Base-by-base conservation (phyloP, 2,329 filamentous ascomycete species). In the Juglanconis oblonga region DNA sequence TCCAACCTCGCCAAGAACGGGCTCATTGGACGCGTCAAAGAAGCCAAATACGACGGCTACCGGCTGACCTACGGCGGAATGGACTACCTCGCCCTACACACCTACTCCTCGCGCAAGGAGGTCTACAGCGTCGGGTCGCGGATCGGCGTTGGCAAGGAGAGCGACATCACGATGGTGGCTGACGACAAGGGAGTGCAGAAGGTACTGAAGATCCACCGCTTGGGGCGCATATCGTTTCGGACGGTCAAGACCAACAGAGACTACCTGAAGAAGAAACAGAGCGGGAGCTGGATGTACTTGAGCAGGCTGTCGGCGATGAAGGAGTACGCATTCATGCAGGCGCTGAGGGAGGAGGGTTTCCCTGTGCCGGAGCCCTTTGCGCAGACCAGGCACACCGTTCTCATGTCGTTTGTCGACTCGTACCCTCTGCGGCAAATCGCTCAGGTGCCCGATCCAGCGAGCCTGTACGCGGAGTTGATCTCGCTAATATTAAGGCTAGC, bases 251-350 rank as follows among this genome's bases (percentile, higher is more conserved):
- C 90, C 33, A 98, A 98, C 77, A 86, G 95, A 66, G 95, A 99
- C 76, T 99, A 99, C 75, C 86, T 98, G 58, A 88, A 90, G 67
- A 84, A 88, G 61, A 83, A 76, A 17, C 72, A 82, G 60, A 88
- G 88, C 14, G 92, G 87, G 5, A 95, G 91, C 47, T 99, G 95
- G 95, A 97, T 98, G 93, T 97, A 99, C 74, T 91, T 99, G 75
- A 96, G 91, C 11, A 84, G 92, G 45, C 82, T 99, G 40, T 93
- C 96, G 7, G 95, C 95, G 11, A 87, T 95, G 80, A 97, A 96
- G 72, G 95, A 99, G 74, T 96, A 85, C 73, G 89, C 93, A 3
- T 98, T 98, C 75, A 96, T 99, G 92, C 87, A 89, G 65, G 92
- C 89, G 0, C 82, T 99, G 6, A 79, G 84, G 50, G 86, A 91